Conservation (phyloP, 2,329 filamentous ascomycete species). For the Coleophoma cylindrospora region DNA sequence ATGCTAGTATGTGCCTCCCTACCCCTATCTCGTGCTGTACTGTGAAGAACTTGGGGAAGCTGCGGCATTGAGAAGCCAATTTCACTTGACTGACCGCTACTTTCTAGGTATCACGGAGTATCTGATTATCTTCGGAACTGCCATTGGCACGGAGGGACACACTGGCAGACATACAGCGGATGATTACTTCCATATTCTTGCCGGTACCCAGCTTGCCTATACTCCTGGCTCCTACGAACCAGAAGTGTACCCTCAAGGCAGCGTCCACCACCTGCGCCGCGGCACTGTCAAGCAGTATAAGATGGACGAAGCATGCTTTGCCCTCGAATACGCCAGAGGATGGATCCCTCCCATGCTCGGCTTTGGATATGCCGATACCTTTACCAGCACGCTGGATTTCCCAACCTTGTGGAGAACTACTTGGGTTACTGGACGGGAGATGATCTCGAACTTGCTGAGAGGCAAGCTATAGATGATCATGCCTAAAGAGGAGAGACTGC, state of each 20-base stretch:
- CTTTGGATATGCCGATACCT: constrained; percentile 80
- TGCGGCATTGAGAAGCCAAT: neutral
- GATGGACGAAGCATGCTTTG: constrained; percentile 73
- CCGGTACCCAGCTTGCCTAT: constrained; percentile 73
- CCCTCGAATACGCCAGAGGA: constrained; percentile 77
- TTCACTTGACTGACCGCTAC: too few relatives aligned
- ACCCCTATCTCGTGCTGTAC: too few relatives aligned
- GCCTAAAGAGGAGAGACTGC: too few relatives aligned
- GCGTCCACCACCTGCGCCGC: constrained; percentile 66
- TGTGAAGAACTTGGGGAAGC: neutral
- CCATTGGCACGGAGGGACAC: constrained; percentile 83
- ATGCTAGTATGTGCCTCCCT: constrained; percentile 59
- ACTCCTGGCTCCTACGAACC: constrained; percentile 60
- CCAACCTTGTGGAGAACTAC: constrained; percentile 80
- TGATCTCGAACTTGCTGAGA: constrained; percentile 65
- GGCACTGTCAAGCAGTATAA: constrained; percentile 78
- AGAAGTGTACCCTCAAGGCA: constrained; percentile 65
- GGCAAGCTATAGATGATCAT: constrained; percentile 55
- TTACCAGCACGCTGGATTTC: constrained; percentile 78
- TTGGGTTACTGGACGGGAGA: constrained; percentile 68
- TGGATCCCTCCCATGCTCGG: constrained; percentile 93
- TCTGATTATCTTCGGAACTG: constrained; percentile 81
- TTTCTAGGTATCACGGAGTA: constrained; percentile 72
- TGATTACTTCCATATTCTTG: constrained; percentile 91
- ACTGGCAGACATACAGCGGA: constrained; percentile 84